phyloP scores from a whole-genome alignment of 768 basidiomycete species.

The Cystofilobasidium ferigula region DNA sequence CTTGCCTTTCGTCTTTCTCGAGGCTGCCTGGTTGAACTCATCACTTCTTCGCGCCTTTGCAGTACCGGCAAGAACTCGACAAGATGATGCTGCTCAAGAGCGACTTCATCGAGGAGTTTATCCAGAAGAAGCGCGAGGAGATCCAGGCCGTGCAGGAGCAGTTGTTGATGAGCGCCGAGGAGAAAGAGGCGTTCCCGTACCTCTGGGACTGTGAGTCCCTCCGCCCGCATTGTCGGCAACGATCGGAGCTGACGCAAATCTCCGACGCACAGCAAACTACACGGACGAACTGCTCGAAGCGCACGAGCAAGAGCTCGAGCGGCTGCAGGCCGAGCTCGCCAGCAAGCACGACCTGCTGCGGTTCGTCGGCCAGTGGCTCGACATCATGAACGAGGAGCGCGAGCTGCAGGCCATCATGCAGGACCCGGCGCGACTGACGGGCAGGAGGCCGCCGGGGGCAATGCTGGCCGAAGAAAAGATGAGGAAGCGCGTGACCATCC shows the following conservation, averaged over 20 bases:
- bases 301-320: conserved; percentile 73
- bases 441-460: conserved; percentile 66
- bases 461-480: conserved; percentile 91
- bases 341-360: conserved; percentile 60
- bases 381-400: conserved; percentile 78
- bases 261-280: conserved; percentile 53
- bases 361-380: conserved; percentile 74
- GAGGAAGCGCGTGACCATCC: conserved; percentile 80
- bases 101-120: conserved; percentile 74
- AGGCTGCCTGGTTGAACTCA: neutral
- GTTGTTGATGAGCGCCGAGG: conserved; percentile 72
- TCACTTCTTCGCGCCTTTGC: neutral
- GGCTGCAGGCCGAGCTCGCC: conserved; percentile 70
- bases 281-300: conserved; percentile 74
- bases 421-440: conserved; percentile 70
- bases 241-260: conserved; percentile 5
- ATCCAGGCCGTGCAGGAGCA: conserved; percentile 74
- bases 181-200: conserved; percentile 65
- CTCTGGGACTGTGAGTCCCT: conserved; percentile 61
- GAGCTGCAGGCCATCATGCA: conserved; percentile 63
- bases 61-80: conserved; percentile 79
- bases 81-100: conserved; percentile 81
- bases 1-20: neutral
- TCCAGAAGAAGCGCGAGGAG: conserved; percentile 67
- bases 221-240: conserved; percentile 4